These are phyloP conservation scores for Phaffomyces thermotolerans DNA, from an alignment of 805 yeast genomes.

Conservation along the genomic window DNA sequence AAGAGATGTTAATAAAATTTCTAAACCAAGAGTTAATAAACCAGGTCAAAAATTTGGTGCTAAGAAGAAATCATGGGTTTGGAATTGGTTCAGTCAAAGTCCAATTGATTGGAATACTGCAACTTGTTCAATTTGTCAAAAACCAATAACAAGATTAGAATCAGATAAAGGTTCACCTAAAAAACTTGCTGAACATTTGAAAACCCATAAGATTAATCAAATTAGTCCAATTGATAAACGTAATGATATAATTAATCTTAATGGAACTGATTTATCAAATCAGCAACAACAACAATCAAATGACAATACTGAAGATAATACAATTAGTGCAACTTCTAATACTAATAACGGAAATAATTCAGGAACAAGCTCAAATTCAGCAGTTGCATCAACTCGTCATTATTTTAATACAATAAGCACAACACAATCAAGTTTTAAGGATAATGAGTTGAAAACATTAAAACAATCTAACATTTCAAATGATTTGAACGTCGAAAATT, in stretches of 20 bases:
- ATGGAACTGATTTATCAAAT: background rate
- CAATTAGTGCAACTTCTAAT: background rate
- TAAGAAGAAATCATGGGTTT: slow-evolving; percentile 55
- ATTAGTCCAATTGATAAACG: slow-evolving; percentile 13
- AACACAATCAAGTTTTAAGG: slow-evolving; percentile 10
- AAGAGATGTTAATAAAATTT: slow-evolving; percentile 5
- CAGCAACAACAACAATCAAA: background rate
- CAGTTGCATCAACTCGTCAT: slow-evolving; percentile 25
- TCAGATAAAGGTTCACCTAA: slow-evolving; percentile 55
- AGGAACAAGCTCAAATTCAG: background rate
- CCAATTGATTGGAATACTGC: slow-evolving; percentile 40
- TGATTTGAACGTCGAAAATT: slow-evolving; percentile 9
- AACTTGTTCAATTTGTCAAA: slow-evolving; percentile 48
- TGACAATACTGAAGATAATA: background rate
- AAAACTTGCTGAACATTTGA: slow-evolving; percentile 49
- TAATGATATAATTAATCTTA: background rate
- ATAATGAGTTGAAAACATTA: slow-evolving; percentile 3
- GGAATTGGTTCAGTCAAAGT: slow-evolving; percentile 56
- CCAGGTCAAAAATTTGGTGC: slow-evolving; percentile 56
- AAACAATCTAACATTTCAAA: background rate
- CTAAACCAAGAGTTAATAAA: slow-evolving; percentile 30
- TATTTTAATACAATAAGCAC: slow-evolving; percentile 26
- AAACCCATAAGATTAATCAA: slow-evolving; percentile 42
- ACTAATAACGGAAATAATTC: background rate
- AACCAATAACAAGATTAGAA: slow-evolving; percentile 38